phyloP scores from a whole-genome alignment of 495 filamentous ascomycete genomes.

The Penicillium chermesinum region DNA sequence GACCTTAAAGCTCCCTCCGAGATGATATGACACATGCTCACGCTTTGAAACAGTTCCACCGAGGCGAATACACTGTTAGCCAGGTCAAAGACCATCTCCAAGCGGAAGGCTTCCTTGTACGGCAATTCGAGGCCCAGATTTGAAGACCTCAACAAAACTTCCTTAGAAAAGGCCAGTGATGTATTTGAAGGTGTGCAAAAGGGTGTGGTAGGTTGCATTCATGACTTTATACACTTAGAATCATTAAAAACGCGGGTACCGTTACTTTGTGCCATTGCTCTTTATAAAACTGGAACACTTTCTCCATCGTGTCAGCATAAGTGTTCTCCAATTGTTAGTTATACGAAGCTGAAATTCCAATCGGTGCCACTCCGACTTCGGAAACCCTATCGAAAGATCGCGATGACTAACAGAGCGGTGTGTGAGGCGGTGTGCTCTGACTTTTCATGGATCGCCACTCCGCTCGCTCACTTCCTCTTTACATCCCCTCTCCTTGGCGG shows the following conservation, averaged over 20 bases:
- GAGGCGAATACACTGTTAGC: slow-evolving; percentile 88
- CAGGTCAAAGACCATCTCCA: slow-evolving; percentile 85
- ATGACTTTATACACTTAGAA: too few relatives aligned
- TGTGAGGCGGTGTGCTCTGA: slow-evolving; percentile 18
- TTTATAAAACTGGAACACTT: too few relatives aligned
- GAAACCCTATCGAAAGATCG: neutral
- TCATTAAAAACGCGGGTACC: too few relatives aligned
- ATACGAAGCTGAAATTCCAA: too few relatives aligned
- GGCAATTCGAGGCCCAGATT: slow-evolving; percentile 59
- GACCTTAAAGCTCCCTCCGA: neutral
- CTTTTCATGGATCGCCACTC: slow-evolving; percentile 18
- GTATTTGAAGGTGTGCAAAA: too few relatives aligned
- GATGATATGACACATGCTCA: slow-evolving; percentile 6
- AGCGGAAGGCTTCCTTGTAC: slow-evolving; percentile 65
- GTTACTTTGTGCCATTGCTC: too few relatives aligned
- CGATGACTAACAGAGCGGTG: slow-evolving; percentile 1
- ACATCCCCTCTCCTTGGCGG: neutral
- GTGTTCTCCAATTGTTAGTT: too few relatives aligned
- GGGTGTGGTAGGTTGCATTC: too few relatives aligned
- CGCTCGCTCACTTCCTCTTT: slow-evolving; percentile 10
- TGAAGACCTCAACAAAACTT: slow-evolving; percentile 8
- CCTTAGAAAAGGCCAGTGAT: too few relatives aligned
- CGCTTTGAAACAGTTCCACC: slow-evolving; percentile 66
- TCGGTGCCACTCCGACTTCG: too few relatives aligned
- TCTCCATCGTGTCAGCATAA: too few relatives aligned